Percentiles rank a stretch among this genome's conserved stretches.
These are phyloP conservation scores for Aureobasidium musti DNA, from an alignment of 2,329 filamentous ascomycete species.

Conservation along the genomic window DNA sequence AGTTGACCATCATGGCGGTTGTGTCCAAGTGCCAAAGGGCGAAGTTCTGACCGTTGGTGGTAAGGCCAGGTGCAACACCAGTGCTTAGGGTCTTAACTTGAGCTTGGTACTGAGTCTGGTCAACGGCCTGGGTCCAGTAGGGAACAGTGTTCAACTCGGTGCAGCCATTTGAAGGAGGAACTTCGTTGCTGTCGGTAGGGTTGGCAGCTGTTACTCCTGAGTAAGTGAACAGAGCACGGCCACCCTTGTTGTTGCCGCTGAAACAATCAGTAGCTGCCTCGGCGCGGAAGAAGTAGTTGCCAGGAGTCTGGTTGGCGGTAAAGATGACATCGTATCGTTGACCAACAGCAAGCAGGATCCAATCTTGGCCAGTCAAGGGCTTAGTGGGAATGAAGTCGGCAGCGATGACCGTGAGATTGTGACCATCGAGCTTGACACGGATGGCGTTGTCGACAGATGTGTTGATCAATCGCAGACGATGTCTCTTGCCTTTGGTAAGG, in stretches of 20 bases:
- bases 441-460: slow-evolving; percentile 50
- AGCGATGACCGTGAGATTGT: slow-evolving; percentile 42
- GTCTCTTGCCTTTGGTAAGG: slow-evolving; percentile 44
- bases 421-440: slow-evolving; percentile 43
- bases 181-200: slow-evolving; percentile 34
- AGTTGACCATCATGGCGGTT: slow-evolving; percentile 47
- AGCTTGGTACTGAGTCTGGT: slow-evolving; percentile 39
- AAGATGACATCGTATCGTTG: slow-evolving; percentile 54
- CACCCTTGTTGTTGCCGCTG: slow-evolving; percentile 39
- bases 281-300: slow-evolving; percentile 52
- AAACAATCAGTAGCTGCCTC: slow-evolving; percentile 44
- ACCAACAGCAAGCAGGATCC: slow-evolving; percentile 46
- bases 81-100: slow-evolving; percentile 40
- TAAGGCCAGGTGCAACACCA: slow-evolving; percentile 33
- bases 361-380: slow-evolving; percentile 33
- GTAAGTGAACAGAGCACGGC: slow-evolving; percentile 46
- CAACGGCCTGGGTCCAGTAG: slow-evolving; percentile 43
- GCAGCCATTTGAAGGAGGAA: slow-evolving; percentile 37
- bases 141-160: slow-evolving; percentile 38
- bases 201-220: slow-evolving; percentile 32
- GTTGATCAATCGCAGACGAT: slow-evolving; percentile 52
- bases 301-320: slow-evolving; percentile 47
- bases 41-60: slow-evolving; percentile 44
- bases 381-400: slow-evolving; percentile 44
- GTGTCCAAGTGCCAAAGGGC: slow-evolving; percentile 42